Base-by-base conservation (phyloP, 768 basidiomycete species). In the Amylocystis lapponica region DNA sequence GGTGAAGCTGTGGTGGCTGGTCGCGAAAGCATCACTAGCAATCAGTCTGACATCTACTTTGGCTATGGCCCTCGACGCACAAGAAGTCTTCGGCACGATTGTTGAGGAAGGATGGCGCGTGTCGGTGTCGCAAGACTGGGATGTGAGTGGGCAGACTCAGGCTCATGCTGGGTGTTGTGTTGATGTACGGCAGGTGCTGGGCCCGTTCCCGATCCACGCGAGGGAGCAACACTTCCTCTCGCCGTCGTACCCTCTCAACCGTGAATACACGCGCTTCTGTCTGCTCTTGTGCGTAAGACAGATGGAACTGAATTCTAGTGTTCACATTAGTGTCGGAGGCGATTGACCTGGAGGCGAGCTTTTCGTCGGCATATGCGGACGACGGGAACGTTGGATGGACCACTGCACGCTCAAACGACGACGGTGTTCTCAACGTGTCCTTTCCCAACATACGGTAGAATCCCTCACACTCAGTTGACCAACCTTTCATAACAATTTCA, bases 191-290 rank as follows among this genome's bases (percentile, higher is more conserved):
- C 23, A 86, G 83, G 76, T 86, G 10, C 74, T 92, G 11, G 89
- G 87, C 0, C 89, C 88, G 0, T 91, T 91, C 59, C 87, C 88
- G 3, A 75, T 86, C 25, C 85, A 87, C 46, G 87, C 88, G 10
- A 71, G 88, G 54, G 89, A 91, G 50, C 89, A 91, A 37, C 81
- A 90, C 42, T 82, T 78, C 54, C 60, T 91, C n/a, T 83, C 83
- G 1, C 87, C 89, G 4, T 74, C 83, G 9, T 88, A 78, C 53
- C 86, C 86, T 7, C 52, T 87, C 13, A 67, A 83, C 48, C 59
- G 86, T 86, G 61, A 66, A 66, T 58, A 25, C 12, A 23, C n/a
- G 27, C 17, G 20, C 39, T 33, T 42, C 36, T 37, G 16, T 36
- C 35, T 22, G 31, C 40, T 27, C 19, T 30, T 35, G 36, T 34